Evolutionary conservation across 306 rosid genomes (phyloP).

Genomic region (Aeschynomene evenia): DNA sequence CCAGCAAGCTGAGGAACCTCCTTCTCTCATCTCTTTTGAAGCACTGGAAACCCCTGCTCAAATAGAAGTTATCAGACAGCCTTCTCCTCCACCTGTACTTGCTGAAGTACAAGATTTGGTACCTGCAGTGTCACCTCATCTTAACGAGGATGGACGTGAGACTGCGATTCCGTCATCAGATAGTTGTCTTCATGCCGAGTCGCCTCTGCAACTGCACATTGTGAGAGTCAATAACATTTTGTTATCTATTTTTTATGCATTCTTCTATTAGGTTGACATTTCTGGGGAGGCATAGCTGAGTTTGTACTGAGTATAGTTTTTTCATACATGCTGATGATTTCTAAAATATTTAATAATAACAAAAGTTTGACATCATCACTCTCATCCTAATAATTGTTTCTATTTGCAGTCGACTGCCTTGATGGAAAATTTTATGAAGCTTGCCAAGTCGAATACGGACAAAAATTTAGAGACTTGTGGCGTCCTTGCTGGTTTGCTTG

Average conservation of each 20-base stretch:
- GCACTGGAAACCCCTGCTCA: conserved; percentile 46
- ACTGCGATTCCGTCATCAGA: conserved; percentile 46
- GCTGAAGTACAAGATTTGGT: conserved; percentile 84
- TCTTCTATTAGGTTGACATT: not conserved
- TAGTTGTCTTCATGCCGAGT: conserved; percentile 57
- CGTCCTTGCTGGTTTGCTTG: conserved; percentile 90
- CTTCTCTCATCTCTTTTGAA: conserved; percentile 87
- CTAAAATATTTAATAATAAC: conserved; percentile 8
- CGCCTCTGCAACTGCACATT: conserved; percentile 80
- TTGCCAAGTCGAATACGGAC: conserved; percentile 83
- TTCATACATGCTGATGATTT: not conserved
- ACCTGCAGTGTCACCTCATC: conserved; percentile 63
- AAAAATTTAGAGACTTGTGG: conserved; percentile 96
- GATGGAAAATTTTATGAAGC: conserved; percentile 91
- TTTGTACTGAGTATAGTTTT: conserved; percentile 27
- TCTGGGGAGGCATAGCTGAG: conserved; percentile 9
- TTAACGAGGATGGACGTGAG: conserved; percentile 49
- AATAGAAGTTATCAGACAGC: conserved; percentile 73
- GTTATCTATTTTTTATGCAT: not conserved
- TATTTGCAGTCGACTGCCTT: conserved; percentile 73
- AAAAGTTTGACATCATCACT: conserved; percentile 1
- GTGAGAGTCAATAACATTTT: conserved; percentile 52
- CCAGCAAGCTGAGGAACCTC: conserved; percentile 44
- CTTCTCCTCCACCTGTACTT: conserved; percentile 92
- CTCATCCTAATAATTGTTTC: conserved; percentile 31